Base-by-base conservation (phyloP, 768 basidiomycete genomes). In the Gyrodon lividus region DNA sequence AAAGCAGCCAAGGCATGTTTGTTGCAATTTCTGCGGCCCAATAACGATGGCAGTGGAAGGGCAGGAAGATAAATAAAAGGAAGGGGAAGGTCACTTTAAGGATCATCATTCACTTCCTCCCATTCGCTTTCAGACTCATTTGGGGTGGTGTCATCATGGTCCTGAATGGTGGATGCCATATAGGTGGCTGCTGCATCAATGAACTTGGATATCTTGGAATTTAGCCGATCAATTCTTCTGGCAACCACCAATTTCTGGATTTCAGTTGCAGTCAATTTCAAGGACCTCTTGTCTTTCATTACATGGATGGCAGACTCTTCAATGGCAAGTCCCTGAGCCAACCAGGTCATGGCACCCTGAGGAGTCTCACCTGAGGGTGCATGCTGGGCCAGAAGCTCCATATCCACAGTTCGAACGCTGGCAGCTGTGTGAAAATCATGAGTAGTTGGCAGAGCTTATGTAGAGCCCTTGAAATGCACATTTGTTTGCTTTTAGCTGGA, bases 401-500 rank as follows among this genome's bases (percentile, higher is more conserved):
- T 38, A 12, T 35, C 33, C 30, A 23, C 39, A 17, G n/a, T 26
- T 33, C 22, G 43, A 16, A n/a, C n/a, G n/a, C n/a, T n/a, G n/a
- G n/a, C n/a, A n/a, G n/a, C n/a, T n/a, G n/a, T n/a, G n/a, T n/a
- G n/a, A n/a, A n/a, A n/a, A n/a, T n/a, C n/a, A n/a, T n/a, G n/a
- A n/a, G n/a, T n/a, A n/a, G n/a, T n/a, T n/a, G n/a, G n/a, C n/a
- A n/a, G n/a, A n/a, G n/a, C n/a, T n/a, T n/a, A n/a, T n/a, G n/a
- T n/a, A n/a, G n/a, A n/a, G n/a, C n/a, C n/a, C n/a, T n/a, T n/a
- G n/a, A n/a, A n/a, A n/a, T n/a, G 1, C 33, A 51, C 50, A 31
- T 51, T 51, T 51, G 8, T 22, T 35, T n/a, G 49, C 19, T 20
- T 9, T 22, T 33, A 52, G 22, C 24, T 52, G 48, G 37, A 35